Evolutionary conservation across 345 rosid species (phyloP).

Genomic region (Salix purpurea): DNA sequence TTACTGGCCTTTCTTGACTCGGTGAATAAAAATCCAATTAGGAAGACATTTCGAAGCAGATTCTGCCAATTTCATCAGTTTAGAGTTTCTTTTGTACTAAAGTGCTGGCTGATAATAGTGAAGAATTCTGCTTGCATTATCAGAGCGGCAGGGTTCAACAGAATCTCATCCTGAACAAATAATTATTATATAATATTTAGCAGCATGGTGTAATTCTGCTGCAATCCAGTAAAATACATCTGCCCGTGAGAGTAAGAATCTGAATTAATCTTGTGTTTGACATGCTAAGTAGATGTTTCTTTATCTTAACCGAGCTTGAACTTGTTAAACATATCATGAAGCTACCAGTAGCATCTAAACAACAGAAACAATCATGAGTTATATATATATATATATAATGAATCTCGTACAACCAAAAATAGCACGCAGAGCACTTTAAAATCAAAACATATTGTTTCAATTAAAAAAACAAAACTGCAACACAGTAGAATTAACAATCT

Average conservation of each 20-base stretch:
- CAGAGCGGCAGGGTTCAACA: not conserved
- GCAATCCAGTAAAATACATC: not conserved
- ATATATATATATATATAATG: no score
- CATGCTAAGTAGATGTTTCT: not conserved
- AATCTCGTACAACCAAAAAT: no score
- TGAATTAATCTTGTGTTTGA: not conserved
- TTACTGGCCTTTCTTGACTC: slow-evolving; percentile 40
- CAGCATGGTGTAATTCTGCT: not conserved
- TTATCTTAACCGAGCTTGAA: not conserved
- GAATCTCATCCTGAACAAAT: not conserved
- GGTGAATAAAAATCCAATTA: not conserved
- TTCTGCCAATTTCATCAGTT: not conserved
- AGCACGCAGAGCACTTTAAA: no score
- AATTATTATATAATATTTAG: not conserved
- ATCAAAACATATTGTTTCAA: no score
- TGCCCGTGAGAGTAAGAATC: no score
- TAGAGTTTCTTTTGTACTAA: not conserved
- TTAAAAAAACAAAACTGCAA: no score
- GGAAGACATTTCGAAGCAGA: not conserved
- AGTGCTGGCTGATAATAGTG: not conserved
- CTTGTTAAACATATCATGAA: not conserved
- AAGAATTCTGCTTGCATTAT: no score
- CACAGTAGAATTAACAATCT: no score
- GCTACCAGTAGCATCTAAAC: no score
- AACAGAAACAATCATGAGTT: no score